Conservation (phyloP, 192 early-diverging fungal species). For the Mortierella alpina region DNA sequence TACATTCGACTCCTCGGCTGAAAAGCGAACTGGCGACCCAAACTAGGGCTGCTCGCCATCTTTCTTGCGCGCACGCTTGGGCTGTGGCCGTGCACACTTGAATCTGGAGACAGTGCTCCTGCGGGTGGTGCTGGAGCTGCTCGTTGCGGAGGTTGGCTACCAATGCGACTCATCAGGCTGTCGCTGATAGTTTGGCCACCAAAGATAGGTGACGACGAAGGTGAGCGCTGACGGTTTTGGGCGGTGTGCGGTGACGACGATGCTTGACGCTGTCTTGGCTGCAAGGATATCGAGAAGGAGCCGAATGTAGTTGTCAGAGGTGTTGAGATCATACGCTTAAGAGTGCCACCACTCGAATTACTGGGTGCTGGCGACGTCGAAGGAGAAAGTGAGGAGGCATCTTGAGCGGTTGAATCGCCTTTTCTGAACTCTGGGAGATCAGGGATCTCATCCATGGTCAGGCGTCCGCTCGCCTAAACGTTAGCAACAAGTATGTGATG, state of each 20-base stretch:
- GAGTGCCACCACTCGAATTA: not conserved
- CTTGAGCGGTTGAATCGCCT: not conserved
- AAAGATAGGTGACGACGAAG: constrained; percentile 23
- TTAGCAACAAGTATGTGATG: not conserved
- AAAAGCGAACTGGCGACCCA: constrained; percentile 16
- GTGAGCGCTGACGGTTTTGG: not conserved
- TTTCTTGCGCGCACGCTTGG: constrained; percentile 12
- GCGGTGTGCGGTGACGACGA: constrained; percentile 11
- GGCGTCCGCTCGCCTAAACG: constrained; percentile 36
- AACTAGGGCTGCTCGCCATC: constrained; percentile 40
- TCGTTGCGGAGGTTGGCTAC: constrained; percentile 34
- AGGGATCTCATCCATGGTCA: constrained; percentile 48
- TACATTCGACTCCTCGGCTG: not conserved
- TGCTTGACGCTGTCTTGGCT: constrained; percentile 13
- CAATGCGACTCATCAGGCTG: constrained; percentile 49
- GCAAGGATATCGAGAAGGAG: constrained; percentile 12
- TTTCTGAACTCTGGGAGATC: constrained; percentile 40
- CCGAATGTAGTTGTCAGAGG: constrained; percentile 18
- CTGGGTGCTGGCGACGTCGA: constrained; percentile 3
- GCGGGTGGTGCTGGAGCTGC: constrained; percentile 11
- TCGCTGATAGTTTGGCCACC: constrained; percentile 17
- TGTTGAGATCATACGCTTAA: constrained; percentile 34
- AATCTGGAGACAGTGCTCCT: not conserved
- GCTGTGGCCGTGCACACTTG: not conserved
- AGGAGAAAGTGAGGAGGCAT: not conserved